Evolutionary conservation across 257 asterid genomes (phyloP), one percentile per base, ranked within the genome.

Genomic region (Buddleja alternifolia): DNA sequence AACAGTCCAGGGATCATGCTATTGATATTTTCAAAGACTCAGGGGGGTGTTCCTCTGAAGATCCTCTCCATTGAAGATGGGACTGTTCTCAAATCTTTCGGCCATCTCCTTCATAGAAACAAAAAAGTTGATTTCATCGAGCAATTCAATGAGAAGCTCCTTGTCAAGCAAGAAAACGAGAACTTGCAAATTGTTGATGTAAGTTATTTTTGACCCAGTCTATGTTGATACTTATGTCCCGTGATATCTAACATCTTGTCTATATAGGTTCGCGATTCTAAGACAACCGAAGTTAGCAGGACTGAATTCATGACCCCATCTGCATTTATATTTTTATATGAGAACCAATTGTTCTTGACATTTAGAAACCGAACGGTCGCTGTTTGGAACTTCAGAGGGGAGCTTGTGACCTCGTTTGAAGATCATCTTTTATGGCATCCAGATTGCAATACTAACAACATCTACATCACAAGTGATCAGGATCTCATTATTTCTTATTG

Each of bases 331-430:
- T 90, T 90, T 80, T 66, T 90, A 71, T 90, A 90, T 11, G 96
- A 87, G 84, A 90, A 90, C 73, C 96, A 90, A 78, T 73, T 90
- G 60, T 90, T 90, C 80, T 72, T 90, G 78, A 90, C 96, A 21
- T 90, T 90, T 77, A 80, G 90, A 82, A 85, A 90, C 19, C 86
- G 95, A 19, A 85, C 93, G 0, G 96, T 90, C 25, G 90, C 96
- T 39, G 96, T 90, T 60, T 90, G 96, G 96, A 90, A 90, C 84
- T 90, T 90, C 82, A 80, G 96, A 8, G 96, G 96, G 61, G 95
- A 90, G 83, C 87, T 85, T 17, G 96, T 90, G 47, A 90, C 96
- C 6, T 87, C 96, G 3, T 90, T 90, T 55, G 96, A 90, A 82
- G 96, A 90, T 76, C 96, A 90, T 72, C 90, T 89, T 64, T 76